phyloP scores from a whole-genome alignment of 139 green algal species.

The Zygnema cylindricum region DNA sequence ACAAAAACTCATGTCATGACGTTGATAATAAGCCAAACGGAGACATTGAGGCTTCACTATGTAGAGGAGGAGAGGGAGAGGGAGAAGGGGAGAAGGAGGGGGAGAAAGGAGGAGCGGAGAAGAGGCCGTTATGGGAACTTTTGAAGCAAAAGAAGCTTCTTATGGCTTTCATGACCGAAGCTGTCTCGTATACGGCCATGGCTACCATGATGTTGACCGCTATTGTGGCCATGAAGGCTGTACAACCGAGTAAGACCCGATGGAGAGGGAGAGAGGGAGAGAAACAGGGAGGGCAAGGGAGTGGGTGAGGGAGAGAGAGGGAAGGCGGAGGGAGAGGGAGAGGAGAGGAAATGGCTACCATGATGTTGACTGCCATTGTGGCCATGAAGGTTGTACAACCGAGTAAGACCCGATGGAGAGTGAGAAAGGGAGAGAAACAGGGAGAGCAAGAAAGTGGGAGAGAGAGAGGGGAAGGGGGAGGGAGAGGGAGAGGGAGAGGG shows the following conservation, averaged over 20 bases:
- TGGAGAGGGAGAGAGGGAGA: no score
- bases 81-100: not conserved
- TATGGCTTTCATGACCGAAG: not conserved
- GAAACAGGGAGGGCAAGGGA: no score
- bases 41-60: not conserved
- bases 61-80: not conserved
- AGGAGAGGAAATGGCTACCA: slow-evolving; percentile 21
- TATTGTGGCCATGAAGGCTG: slow-evolving; percentile 29
- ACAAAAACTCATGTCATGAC: no score
- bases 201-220: slow-evolving; percentile 24
- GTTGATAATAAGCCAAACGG: no score
- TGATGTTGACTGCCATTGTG: slow-evolving; percentile 29
- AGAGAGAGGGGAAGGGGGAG: no score
- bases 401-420: not conserved
- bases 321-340: no score
- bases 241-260: slow-evolving; percentile 12
- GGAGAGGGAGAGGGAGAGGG: no score
- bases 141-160: not conserved
- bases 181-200: slow-evolving; percentile 24
- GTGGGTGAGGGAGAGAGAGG: no score
- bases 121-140: not conserved
- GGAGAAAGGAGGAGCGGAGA: not conserved
- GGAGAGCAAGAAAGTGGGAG: no score
- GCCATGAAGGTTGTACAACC: slow-evolving; percentile 36
- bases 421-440: no score